phyloP scores from a whole-genome alignment of 768 basidiomycete species.

The Suillus weaverae region DNA sequence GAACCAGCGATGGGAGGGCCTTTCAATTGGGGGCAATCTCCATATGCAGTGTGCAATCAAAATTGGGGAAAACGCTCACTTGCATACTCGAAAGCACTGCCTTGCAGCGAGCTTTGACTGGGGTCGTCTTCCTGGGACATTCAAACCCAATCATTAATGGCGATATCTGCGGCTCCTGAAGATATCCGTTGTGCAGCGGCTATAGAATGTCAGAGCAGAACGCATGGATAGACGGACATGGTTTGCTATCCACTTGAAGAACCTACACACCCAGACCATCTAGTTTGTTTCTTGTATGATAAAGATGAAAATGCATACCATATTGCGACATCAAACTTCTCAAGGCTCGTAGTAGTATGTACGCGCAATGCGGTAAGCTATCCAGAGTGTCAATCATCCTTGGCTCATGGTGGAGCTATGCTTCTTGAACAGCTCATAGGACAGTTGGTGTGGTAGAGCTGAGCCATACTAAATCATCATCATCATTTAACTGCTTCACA shows the following conservation, averaged over 20 bases:
- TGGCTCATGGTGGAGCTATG: constrained; percentile 56
- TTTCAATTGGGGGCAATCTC: no score
- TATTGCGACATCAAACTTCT: constrained; percentile 86
- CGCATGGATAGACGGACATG: no score
- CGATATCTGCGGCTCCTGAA: no score
- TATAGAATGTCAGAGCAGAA: no score
- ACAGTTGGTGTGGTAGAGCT: constrained; percentile 94
- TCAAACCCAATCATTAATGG: no score
- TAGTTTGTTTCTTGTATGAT: background rate
- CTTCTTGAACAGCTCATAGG: constrained; percentile 92
- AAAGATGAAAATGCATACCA: constrained; percentile 47
- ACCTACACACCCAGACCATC: constrained; percentile 50
- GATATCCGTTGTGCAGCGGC: no score
- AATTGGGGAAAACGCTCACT: no score
- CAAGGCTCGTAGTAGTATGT: constrained; percentile 78
- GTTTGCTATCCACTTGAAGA: constrained; percentile 91
- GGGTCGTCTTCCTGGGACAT: no score
- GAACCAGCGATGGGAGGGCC: no score
- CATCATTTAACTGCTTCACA: constrained; percentile 1
- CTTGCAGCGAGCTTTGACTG: no score
- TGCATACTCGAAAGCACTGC: no score
- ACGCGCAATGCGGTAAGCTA: constrained; percentile 88
- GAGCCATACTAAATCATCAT: constrained; percentile 7
- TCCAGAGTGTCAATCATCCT: constrained; percentile 81
- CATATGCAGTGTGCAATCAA: no score